Evolutionary conservation across 306 rosid genomes (phyloP).

Genomic region (Leucaena leucocephala): DNA sequence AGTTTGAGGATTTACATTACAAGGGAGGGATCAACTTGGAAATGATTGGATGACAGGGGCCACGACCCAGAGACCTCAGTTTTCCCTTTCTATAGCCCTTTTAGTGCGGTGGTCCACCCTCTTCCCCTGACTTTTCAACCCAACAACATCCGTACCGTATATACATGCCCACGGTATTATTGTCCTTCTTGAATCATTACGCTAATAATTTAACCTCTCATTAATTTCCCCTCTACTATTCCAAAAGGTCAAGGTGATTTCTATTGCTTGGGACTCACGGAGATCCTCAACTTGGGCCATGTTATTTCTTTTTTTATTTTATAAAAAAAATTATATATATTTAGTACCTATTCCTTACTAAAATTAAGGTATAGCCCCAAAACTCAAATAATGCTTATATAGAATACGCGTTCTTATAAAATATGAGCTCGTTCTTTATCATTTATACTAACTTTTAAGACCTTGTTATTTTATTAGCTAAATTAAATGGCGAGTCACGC

Average conservation of each 20-base stretch:
- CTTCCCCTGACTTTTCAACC: conserved; percentile 33
- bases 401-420: no score
- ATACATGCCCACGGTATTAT: background rate
- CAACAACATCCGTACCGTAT: conserved; percentile 28
- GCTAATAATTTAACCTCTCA: background rate
- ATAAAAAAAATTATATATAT: no score
- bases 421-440: no score
- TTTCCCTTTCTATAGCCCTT: background rate
- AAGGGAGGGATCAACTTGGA: no score
- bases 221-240: conserved; percentile 32
- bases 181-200: conserved; percentile 33
- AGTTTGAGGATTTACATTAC: no score
- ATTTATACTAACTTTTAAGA: no score
- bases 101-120: conserved; percentile 22
- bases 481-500: background rate
- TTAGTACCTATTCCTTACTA: no score
- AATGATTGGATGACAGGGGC: conserved; percentile 12
- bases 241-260: conserved; percentile 4
- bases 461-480: no score
- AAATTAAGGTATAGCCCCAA: no score
- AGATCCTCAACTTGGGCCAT: conserved; percentile 30
- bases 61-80: background rate
- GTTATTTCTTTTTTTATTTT: no score
- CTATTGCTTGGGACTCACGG: conserved; percentile 36
- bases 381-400: no score